Conservation (phyloP, 2,329 filamentous ascomycete genomes). For the Phialophora tarda region DNA sequence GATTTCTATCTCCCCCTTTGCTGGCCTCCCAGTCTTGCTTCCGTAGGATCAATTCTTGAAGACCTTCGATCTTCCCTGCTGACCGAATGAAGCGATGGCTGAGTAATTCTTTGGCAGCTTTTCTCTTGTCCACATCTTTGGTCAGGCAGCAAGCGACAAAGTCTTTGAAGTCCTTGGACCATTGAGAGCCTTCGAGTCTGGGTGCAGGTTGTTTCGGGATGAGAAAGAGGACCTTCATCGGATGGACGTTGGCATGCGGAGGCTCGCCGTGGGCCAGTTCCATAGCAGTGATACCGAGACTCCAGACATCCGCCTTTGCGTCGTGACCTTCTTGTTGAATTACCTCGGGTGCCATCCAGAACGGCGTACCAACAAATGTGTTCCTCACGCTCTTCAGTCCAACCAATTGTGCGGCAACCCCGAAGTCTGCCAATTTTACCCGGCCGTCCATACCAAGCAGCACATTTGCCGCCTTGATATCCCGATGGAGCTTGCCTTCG, state of each 20-base stretch:
- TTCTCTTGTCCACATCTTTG: constrained; percentile 85
- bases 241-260: constrained; percentile 82
- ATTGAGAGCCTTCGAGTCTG: constrained; percentile 76
- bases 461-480: constrained; percentile 96
- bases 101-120: constrained; percentile 83
- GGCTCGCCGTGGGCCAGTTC: constrained; percentile 88
- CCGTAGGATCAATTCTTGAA: constrained; percentile 83
- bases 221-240: constrained; percentile 91
- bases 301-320: constrained; percentile 94
- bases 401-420: constrained; percentile 92
- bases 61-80: constrained; percentile 83
- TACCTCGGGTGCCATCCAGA: constrained; percentile 96
- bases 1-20: constrained; percentile 69
- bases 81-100: constrained; percentile 86
- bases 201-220: constrained; percentile 90
- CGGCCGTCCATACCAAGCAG: constrained; percentile 88
- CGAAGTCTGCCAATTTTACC: constrained; percentile 96
- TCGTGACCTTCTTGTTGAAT: constrained; percentile 85
- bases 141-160: constrained; percentile 89
- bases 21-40: constrained; percentile 82
- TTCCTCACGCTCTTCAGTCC: constrained; percentile 98
- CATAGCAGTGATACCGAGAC: constrained; percentile 86
- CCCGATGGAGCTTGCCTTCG: constrained; percentile 94
- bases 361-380: constrained; percentile 96
- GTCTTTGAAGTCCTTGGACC: constrained; percentile 90